A percentile compares a stretch with the other conserved stretches of the same genome.
These are phyloP conservation scores for Austroboletus festivus DNA, from an alignment of 768 basidiomycete species.

Conservation along the genomic window DNA sequence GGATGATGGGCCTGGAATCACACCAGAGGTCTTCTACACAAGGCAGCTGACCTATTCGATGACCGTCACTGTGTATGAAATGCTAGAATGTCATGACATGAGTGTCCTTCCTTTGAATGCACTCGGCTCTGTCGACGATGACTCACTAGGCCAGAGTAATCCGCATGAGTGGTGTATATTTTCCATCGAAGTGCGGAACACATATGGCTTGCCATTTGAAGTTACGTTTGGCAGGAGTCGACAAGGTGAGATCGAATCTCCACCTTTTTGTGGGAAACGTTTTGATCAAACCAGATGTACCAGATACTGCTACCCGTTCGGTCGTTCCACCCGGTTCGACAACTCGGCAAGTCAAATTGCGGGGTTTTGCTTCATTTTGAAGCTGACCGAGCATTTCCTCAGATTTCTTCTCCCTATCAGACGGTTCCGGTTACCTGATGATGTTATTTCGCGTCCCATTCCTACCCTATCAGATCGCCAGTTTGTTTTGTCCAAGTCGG, in stretches of 20 bases:
- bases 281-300: slow-evolving; percentile 34
- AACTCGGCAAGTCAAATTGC: slow-evolving; percentile 51
- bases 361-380: neutral
- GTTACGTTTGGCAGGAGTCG: slow-evolving; percentile 70
- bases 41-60: slow-evolving; percentile 88
- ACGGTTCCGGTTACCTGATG: slow-evolving; percentile 61
- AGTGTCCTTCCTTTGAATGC: slow-evolving; percentile 64
- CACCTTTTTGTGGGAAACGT: neutral
- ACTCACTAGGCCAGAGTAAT: slow-evolving; percentile 39
- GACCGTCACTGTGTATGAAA: slow-evolving; percentile 91
- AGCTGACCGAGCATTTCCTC: slow-evolving; percentile 5
- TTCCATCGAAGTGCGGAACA: slow-evolving; percentile 86
- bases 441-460: slow-evolving; percentile 60
- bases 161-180: slow-evolving; percentile 80
- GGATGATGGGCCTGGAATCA: slow-evolving; percentile 27
- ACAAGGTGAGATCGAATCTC: slow-evolving; percentile 45
- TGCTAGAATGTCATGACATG: slow-evolving; percentile 85
- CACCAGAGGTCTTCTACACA: slow-evolving; percentile 66
- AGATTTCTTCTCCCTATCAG: slow-evolving; percentile 72
- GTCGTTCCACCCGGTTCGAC: slow-evolving; percentile 88
- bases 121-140: slow-evolving; percentile 20
- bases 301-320: slow-evolving; percentile 43
- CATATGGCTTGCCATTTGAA: slow-evolving; percentile 89
- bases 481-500: slow-evolving; percentile 81
- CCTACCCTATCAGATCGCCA: slow-evolving; percentile 87